Evolutionary conservation across 2,329 filamentous ascomycete genomes (phyloP).

Genomic region (Keithomyces neogunnii): DNA sequence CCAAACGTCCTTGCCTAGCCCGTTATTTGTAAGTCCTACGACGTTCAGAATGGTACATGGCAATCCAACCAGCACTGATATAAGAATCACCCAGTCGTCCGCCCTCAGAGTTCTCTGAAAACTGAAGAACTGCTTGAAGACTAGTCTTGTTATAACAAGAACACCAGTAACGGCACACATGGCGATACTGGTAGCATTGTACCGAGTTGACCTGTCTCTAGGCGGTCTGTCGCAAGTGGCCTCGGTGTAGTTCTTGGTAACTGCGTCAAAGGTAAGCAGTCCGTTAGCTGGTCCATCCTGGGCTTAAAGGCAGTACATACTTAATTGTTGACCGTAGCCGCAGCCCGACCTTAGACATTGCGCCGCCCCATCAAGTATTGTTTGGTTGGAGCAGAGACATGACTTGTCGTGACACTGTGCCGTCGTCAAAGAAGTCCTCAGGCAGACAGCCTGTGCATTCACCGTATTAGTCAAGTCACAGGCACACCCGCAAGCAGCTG

Average conservation of each 20-base stretch:
- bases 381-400: constrained; percentile 2
- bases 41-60: constrained; percentile 17
- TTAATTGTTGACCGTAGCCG: not conserved
- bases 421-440: not conserved
- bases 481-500: not conserved
- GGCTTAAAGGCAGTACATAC: not conserved
- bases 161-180: constrained; percentile 12
- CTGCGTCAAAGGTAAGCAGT: not conserved
- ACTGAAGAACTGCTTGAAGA: constrained; percentile 17
- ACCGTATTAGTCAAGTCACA: not conserved
- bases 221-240: constrained; percentile 2
- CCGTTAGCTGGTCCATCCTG: not conserved
- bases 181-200: constrained; percentile 8
- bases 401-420: not conserved
- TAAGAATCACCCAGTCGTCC: constrained; percentile 22
- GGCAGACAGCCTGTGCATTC: not conserved
- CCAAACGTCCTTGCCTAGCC: constrained; percentile 26
- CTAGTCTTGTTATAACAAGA: constrained; percentile 12
- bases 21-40: constrained; percentile 15
- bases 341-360: not conserved
- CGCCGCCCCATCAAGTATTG: not conserved
- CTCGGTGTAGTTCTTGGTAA: constrained; percentile 7
- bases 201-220: constrained; percentile 4
- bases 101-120: constrained; percentile 20
- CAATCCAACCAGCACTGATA: constrained; percentile 14